Conservation (phyloP, 192 early-diverging fungal species). For the Gamsiella multidivaricata region DNA sequence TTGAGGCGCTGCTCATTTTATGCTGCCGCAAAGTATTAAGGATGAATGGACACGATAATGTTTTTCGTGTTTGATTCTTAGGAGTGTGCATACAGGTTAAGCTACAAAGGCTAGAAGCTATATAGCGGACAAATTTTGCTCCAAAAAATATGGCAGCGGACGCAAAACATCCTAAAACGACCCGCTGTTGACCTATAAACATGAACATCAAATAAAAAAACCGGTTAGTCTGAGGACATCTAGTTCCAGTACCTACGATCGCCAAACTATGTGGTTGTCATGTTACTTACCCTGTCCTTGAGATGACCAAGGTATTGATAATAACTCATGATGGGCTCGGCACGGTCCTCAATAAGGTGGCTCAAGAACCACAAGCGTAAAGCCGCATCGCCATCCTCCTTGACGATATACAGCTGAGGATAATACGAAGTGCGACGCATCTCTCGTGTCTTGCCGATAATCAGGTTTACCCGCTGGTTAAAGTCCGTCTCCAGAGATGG, state of each 20-base stretch:
- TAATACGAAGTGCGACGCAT: slow-evolving; percentile 75
- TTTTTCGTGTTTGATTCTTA: too few species aligned
- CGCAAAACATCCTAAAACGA: slow-evolving; percentile 20
- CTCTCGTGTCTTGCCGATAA: slow-evolving; percentile 79
- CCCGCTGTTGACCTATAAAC: slow-evolving; percentile 34
- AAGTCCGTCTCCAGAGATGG: slow-evolving; percentile 77
- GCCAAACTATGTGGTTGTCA: background rate
- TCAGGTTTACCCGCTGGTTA: slow-evolving; percentile 76
- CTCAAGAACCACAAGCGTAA: slow-evolving; percentile 87
- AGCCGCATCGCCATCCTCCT: slow-evolving; percentile 91
- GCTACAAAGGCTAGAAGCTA: too few species aligned
- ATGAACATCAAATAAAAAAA: slow-evolving; percentile 1
- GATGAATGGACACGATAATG: too few species aligned
- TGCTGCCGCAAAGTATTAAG: too few species aligned
- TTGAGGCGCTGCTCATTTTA: too few species aligned
- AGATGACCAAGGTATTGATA: slow-evolving; percentile 79
- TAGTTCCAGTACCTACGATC: background rate
- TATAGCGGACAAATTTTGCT: too few species aligned
- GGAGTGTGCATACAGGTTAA: too few species aligned
- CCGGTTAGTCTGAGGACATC: background rate
- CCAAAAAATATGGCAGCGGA: too few species aligned
- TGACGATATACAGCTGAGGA: slow-evolving; percentile 85
- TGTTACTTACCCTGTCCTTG: slow-evolving; percentile 67
- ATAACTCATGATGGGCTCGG: slow-evolving; percentile 80
- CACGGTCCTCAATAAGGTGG: slow-evolving; percentile 93